phyloP scores from a whole-genome alignment of 768 basidiomycete species.

The Podaxis carcinomalis region DNA sequence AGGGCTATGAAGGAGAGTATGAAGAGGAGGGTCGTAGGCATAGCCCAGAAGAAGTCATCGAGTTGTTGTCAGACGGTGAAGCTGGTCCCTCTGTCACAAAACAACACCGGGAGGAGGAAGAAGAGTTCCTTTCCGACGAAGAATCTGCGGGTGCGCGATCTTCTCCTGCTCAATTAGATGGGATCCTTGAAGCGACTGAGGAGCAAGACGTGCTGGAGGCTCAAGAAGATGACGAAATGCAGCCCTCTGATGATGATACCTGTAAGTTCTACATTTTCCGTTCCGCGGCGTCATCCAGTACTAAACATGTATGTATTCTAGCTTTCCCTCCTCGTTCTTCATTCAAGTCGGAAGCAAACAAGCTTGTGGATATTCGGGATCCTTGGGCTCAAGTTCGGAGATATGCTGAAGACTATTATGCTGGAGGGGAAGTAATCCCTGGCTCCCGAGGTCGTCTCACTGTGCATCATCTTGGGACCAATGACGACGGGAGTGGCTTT shows the following conservation, averaged over 20 bases:
- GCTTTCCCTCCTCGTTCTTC: conserved; percentile 19
- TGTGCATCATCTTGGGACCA: conserved; percentile 24
- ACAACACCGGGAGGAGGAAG: conserved; percentile 15
- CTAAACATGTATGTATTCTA: conserved; percentile 15
- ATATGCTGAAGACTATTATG: conserved; percentile 35
- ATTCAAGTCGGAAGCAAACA: not conserved
- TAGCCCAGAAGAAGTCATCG: not conserved
- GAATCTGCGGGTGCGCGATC: conserved; percentile 9
- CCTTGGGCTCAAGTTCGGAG: conserved; percentile 29
- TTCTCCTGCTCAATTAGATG: conserved; percentile 13
- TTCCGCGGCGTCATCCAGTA: not conserved
- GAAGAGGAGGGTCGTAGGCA: conserved; percentile 17
- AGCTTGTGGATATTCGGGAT: conserved; percentile 26
- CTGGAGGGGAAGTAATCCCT: conserved; percentile 35
- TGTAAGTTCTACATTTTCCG: conserved; percentile 18
- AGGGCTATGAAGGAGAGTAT: conserved; percentile 15
- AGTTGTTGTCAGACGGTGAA: conserved; percentile 5
- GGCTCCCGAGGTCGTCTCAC: conserved; percentile 9
- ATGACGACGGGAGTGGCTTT: conserved; percentile 7
- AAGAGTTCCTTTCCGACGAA: conserved; percentile 19
- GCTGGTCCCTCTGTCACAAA: not conserved
- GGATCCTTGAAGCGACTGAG: not conserved
- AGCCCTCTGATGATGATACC: conserved; percentile 28
- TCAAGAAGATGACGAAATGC: conserved; percentile 22
- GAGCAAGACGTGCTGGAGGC: not conserved